phyloP scores from a whole-genome alignment of 352 stramenopile species.

The Phytopythium kandeliae region DNA sequence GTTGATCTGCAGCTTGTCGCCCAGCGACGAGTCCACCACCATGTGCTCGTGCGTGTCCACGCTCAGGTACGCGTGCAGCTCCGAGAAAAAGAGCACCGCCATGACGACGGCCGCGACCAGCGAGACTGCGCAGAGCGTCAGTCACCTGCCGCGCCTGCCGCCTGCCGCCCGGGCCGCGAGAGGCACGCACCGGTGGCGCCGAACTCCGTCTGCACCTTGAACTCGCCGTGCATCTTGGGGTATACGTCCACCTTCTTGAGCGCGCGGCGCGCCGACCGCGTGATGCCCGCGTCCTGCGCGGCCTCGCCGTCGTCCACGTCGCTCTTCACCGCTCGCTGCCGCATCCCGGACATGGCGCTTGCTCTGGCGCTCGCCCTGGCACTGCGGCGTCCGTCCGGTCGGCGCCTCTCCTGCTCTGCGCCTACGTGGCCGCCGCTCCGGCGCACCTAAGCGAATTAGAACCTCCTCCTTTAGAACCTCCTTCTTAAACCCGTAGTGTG shows the following conservation, averaged over 20 bases:
- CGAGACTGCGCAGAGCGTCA: conserved; percentile 44
- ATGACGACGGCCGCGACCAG: conserved; percentile 85
- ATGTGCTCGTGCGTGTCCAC: conserved; percentile 91
- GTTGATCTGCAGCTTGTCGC: conserved; percentile 95
- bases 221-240: conserved; percentile 94
- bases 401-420: neutral
- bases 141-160: conserved; percentile 2
- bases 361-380: neutral
- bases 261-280: conserved; percentile 43
- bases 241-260: conserved; percentile 91
- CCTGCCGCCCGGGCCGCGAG: neutral
- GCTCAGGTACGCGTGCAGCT: conserved; percentile 81
- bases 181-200: conserved; percentile 58
- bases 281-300: conserved; percentile 22
- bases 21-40: conserved; percentile 93
- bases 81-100: conserved; percentile 88
- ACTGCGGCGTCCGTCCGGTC: neutral
- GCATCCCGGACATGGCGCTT: conserved; percentile 22
- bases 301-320: conserved; percentile 46
- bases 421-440: conserved; percentile 1
- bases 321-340: conserved; percentile 49
- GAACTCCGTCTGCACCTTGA: conserved; percentile 93
- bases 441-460: too few relatives aligned
- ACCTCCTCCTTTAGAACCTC: too few relatives aligned
- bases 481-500: too few relatives aligned